These are phyloP conservation scores for Coemansia sp. DNA, from an alignment of 192 early-diverging fungal species.

Conservation along the genomic window DNA sequence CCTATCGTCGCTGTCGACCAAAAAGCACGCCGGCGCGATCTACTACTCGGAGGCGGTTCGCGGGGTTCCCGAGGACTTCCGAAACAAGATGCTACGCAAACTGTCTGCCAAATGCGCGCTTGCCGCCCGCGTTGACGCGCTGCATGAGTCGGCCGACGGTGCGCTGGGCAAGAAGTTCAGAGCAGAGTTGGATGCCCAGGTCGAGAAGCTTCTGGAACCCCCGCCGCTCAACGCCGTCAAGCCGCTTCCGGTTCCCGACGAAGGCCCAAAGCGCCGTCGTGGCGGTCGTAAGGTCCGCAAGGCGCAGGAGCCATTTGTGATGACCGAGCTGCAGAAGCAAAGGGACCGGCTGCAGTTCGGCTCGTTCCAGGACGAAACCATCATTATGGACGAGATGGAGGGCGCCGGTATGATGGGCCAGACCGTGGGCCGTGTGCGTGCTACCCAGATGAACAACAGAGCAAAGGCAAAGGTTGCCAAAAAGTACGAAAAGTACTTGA, in stretches of 20 bases:
- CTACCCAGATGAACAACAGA: constrained; percentile 64
- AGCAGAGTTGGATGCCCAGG: constrained; percentile 82
- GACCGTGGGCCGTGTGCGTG: constrained; percentile 76
- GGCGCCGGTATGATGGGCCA: constrained; percentile 88
- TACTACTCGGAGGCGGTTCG: constrained; percentile 76
- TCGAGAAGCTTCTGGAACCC: constrained; percentile 84
- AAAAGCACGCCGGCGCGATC: constrained; percentile 78
- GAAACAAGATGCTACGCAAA: constrained; percentile 76
- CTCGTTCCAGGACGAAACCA: constrained; percentile 85
- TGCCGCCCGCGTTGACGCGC: constrained; percentile 85
- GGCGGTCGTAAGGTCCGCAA: constrained; percentile 87
- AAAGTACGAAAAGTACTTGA: constrained; percentile 61
- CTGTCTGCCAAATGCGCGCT: constrained; percentile 81
- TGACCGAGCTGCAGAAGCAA: constrained; percentile 86
- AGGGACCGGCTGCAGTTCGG: constrained; percentile 93
- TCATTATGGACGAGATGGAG: constrained; percentile 78
- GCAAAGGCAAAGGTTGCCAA: constrained; percentile 65
- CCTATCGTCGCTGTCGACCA: constrained; percentile 53
- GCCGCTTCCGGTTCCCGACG: constrained; percentile 88
- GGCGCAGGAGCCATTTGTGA: constrained; percentile 77
- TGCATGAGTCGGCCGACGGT: constrained; percentile 70
- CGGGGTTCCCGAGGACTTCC: constrained; percentile 68
- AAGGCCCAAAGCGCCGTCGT: constrained; percentile 85
- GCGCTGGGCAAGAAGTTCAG: constrained; percentile 67
- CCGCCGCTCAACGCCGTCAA: constrained; percentile 83